Evolutionary conservation across 805 yeast species (phyloP), one percentile per base, ranked within the genome.

Genomic region (Saccharomyces paradoxus): DNA sequence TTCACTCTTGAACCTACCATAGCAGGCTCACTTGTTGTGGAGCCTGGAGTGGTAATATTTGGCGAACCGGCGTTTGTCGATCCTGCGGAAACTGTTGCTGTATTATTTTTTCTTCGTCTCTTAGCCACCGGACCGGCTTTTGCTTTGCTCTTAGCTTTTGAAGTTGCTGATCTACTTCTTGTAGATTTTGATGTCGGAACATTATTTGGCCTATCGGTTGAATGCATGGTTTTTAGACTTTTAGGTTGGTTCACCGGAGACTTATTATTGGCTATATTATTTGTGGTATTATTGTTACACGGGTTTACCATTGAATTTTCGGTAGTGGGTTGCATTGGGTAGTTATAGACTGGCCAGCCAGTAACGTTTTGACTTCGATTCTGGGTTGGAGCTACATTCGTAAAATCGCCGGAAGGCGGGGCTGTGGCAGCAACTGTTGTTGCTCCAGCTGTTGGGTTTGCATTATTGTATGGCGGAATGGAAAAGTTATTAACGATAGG

Each of bases 91-190:
- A n/a, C 21, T 22, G 49, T 22, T 10, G 49, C 22, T 22, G 49
- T 22, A 46, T 21, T 46, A 8, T 21, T 46, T 22, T 41, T 21
- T 28, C 21, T 47, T 17, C 44, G 22, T 21, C 17, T 52, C 37
- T 50, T 52, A 44, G 24, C 12, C 10, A 47, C 44, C 21, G 46
- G 14, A 26, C 27, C 32, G 14, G 31, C 32, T 8, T 47, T 27
- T 5, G 53, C 49, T 41, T n/a, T 41, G 7, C 56, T 50, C 14
- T 46, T 46, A 14, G 50, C 48, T 47, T 48, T 52, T 13, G 22
- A 29, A 7, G 56, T 51, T 13, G 54, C 54, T 12, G 56, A 51
- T 46, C 31, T 54, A 8, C 56, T 48, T 26, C 56, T 46, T 8
- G 29, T 29, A 26, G n/a, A 22, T 12, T 54, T 53, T 41, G 28